These are phyloP conservation scores for Talaromyces stipitatus DNA, from an alignment of 495 filamentous ascomycete genomes.

Conservation along the genomic window DNA sequence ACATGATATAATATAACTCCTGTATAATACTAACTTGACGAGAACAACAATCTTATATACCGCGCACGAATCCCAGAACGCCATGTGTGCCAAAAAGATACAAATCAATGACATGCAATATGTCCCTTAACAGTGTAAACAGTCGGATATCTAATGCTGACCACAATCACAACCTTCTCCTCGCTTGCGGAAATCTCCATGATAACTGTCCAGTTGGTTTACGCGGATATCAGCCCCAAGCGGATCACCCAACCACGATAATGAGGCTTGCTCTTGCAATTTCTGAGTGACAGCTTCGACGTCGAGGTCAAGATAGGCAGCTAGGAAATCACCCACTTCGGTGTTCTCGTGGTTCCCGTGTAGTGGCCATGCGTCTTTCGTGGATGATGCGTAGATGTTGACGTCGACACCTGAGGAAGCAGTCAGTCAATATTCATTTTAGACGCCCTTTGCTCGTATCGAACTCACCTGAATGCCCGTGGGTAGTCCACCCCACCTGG, in stretches of 20 bases:
- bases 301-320: slow-evolving; percentile 72
- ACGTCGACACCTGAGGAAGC: slow-evolving; percentile 66
- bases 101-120: too few species aligned
- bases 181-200: slow-evolving; percentile 42
- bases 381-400: slow-evolving; percentile 72
- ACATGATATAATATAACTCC: neutral
- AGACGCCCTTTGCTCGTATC: neutral
- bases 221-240: slow-evolving; percentile 27
- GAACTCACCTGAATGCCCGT: slow-evolving; percentile 65
- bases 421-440: slow-evolving; percentile 7
- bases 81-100: too few species aligned
- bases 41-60: neutral
- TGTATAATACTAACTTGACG: neutral
- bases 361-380: slow-evolving; percentile 41
- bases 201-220: slow-evolving; percentile 39
- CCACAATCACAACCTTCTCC: slow-evolving; percentile 34
- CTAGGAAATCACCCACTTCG: slow-evolving; percentile 75
- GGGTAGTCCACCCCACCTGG: slow-evolving; percentile 87
- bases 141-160: neutral
- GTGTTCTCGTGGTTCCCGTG: slow-evolving; percentile 92
- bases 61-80: neutral
- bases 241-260: slow-evolving; percentile 37
- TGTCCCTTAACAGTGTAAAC: neutral
- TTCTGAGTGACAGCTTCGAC: slow-evolving; percentile 66
- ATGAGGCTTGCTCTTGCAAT: slow-evolving; percentile 49